These are phyloP conservation scores for Bonia amplexicaulis DNA, from an alignment of 176 grass and related monocot species.

Conservation along the genomic window DNA sequence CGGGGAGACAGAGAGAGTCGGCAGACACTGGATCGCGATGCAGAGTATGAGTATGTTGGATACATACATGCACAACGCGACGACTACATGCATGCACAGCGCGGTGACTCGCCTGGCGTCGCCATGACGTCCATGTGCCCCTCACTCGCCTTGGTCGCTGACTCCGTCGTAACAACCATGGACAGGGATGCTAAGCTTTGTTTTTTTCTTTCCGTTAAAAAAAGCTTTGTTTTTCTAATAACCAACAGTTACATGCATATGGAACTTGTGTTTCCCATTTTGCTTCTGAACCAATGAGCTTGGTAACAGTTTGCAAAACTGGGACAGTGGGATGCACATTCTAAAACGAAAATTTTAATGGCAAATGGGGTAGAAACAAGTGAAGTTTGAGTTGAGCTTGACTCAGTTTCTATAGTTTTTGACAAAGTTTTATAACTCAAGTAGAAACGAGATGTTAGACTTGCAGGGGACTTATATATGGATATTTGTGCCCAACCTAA, in stretches of 20 bases:
- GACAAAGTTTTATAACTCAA: neutral
- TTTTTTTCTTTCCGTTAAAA: neutral
- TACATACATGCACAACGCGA: too few species aligned
- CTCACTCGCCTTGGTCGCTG: too few species aligned
- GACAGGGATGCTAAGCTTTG: neutral
- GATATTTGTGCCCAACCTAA: neutral
- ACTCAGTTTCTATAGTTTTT: slow-evolving; percentile 18
- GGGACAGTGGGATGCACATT: neutral
- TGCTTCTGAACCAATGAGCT: neutral
- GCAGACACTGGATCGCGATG: too few species aligned
- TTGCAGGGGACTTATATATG: neutral
- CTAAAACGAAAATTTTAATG: neutral
- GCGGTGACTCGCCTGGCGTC: too few species aligned
- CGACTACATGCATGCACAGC: too few species aligned
- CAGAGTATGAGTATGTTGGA: too few species aligned
- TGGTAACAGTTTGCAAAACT: neutral
- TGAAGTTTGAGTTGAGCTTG: neutral
- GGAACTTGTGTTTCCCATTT: slow-evolving; percentile 1
- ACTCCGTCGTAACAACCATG: too few species aligned
- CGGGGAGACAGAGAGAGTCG: too few species aligned
- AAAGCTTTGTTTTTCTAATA: neutral
- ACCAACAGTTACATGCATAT: neutral
- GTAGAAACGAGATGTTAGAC: neutral
- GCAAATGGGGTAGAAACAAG: neutral
- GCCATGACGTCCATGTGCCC: too few species aligned